phyloP scores from a whole-genome alignment of 768 basidiomycete species.

The Panellus pusillus region DNA sequence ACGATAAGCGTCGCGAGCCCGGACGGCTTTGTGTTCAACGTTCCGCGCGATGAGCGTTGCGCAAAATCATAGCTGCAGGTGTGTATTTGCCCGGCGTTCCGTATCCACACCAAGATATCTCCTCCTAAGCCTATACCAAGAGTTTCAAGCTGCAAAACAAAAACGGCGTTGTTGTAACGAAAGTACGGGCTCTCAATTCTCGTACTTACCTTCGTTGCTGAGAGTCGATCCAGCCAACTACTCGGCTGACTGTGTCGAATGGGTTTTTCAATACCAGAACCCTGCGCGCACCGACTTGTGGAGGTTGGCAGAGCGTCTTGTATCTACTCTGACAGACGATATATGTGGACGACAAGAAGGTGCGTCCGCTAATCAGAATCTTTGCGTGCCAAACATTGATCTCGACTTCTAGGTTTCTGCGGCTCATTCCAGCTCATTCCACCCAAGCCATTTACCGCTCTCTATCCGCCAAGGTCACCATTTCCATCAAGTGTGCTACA shows the following conservation, averaged over 20 bases:
- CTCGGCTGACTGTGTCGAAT: constrained; percentile 79
- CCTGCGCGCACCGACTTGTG: constrained; percentile 97
- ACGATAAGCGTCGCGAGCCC: constrained; percentile 55
- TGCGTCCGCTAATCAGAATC: constrained; percentile 30
- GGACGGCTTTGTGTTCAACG: constrained; percentile 61
- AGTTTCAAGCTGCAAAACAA: constrained; percentile 69
- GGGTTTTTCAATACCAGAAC: constrained; percentile 94
- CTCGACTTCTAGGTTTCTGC: constrained; percentile 55
- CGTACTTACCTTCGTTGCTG: not conserved
- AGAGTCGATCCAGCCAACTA: constrained; percentile 59
- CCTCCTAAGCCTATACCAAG: constrained; percentile 73
- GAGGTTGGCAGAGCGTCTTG: constrained; percentile 81
- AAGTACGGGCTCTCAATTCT: constrained; percentile 54
- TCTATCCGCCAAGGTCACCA: constrained; percentile 86
- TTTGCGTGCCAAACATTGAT: not conserved
- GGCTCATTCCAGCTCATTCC: constrained; percentile 70
- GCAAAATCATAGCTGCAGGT: constrained; percentile 69
- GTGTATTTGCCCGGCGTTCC: not conserved
- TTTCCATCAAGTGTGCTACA: constrained; percentile 98
- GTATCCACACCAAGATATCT: constrained; percentile 54
- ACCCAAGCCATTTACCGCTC: constrained; percentile 91
- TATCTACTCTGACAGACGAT: constrained; percentile 74
- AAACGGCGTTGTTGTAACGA: constrained; percentile 70
- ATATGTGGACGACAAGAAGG: constrained; percentile 69
- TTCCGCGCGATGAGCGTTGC: constrained; percentile 61